Conservation (phyloP, 495 filamentous ascomycete species). For the Penicillium pulvis region DNA sequence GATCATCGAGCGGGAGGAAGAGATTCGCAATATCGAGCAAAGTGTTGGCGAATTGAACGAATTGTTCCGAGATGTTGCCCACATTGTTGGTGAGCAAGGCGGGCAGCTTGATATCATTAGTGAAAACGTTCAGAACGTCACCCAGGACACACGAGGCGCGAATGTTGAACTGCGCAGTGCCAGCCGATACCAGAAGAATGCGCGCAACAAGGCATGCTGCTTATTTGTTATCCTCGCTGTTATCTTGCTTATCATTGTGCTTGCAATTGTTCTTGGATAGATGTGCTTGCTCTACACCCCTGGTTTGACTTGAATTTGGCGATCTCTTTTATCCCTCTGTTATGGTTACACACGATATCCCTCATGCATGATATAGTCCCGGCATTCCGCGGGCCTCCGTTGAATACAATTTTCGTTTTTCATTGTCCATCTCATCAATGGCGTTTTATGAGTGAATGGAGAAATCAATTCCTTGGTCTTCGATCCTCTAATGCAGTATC, state of each 20-base stretch:
- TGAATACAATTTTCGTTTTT: slow-evolving; percentile 19
- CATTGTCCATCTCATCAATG: slow-evolving; percentile 11
- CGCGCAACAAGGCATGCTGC: slow-evolving; percentile 88
- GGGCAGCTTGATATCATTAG: slow-evolving; percentile 85
- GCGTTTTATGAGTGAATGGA: slow-evolving; percentile 29
- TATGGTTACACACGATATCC: slow-evolving; percentile 34
- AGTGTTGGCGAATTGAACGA: slow-evolving; percentile 94
- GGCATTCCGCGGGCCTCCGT: slow-evolving; percentile 16
- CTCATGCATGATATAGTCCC: slow-evolving; percentile 22
- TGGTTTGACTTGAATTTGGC: slow-evolving; percentile 7
- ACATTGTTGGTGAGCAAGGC: slow-evolving; percentile 94
- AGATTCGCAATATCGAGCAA: slow-evolving; percentile 97
- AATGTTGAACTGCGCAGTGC: slow-evolving; percentile 82
- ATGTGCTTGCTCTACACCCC: slow-evolving; percentile 9
- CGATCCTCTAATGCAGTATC: slow-evolving; percentile 28
- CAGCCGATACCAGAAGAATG: slow-evolving; percentile 88
- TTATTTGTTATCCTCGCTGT: slow-evolving; percentile 88
- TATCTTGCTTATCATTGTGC: slow-evolving; percentile 82
- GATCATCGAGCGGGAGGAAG: slow-evolving; percentile 91
- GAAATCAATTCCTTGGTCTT: slow-evolving; percentile 25
- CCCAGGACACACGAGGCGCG: slow-evolving; percentile 77
- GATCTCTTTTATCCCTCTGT: slow-evolving; percentile 12
- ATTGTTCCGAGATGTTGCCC: slow-evolving; percentile 92
- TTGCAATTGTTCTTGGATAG: slow-evolving; percentile 75
- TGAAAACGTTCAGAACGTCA: slow-evolving; percentile 80